Evolutionary conservation across 495 filamentous ascomycete genomes (phyloP).

Genomic region (Penicillium paxilli): DNA sequence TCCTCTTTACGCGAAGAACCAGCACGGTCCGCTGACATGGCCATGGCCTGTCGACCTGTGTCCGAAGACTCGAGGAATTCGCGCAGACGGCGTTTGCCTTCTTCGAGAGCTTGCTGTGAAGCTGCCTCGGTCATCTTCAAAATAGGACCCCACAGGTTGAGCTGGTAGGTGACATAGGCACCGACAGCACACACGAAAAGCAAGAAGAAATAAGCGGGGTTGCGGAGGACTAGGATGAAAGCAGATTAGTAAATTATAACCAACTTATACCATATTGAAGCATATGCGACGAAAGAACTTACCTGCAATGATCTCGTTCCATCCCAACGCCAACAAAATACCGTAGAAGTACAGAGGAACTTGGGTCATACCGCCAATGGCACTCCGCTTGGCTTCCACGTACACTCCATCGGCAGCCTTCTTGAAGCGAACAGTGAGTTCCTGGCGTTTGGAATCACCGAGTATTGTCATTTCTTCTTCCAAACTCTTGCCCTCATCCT

Average conservation of each 20-base stretch:
- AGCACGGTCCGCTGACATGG: constrained; percentile 53
- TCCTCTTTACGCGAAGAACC: constrained; percentile 31
- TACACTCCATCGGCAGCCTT: constrained; percentile 97
- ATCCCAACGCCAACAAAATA: constrained; percentile 82
- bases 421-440: constrained; percentile 92
- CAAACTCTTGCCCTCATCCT: constrained; percentile 87
- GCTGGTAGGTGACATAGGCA: constrained; percentile 84
- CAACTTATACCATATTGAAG: background rate
- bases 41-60: constrained; percentile 76
- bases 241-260: constrained; percentile 12
- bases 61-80: constrained; percentile 84
- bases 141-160: constrained; percentile 96
- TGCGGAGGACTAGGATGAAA: constrained; percentile 69
- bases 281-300: constrained; percentile 34
- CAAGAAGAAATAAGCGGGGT: constrained; percentile 89
- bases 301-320: constrained; percentile 96
- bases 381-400: constrained; percentile 94
- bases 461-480: constrained; percentile 96
- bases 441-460: constrained; percentile 80
- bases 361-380: constrained; percentile 92
- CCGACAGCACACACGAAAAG: constrained; percentile 72
- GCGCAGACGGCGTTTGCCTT: constrained; percentile 83
- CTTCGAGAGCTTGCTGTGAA: constrained; percentile 77
- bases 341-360: constrained; percentile 95
- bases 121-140: constrained; percentile 91